Evolutionary conservation across 2,329 filamentous ascomycete species (phyloP), one percentile per base, ranked within the genome.

Genomic region (Alternaria sp.): DNA sequence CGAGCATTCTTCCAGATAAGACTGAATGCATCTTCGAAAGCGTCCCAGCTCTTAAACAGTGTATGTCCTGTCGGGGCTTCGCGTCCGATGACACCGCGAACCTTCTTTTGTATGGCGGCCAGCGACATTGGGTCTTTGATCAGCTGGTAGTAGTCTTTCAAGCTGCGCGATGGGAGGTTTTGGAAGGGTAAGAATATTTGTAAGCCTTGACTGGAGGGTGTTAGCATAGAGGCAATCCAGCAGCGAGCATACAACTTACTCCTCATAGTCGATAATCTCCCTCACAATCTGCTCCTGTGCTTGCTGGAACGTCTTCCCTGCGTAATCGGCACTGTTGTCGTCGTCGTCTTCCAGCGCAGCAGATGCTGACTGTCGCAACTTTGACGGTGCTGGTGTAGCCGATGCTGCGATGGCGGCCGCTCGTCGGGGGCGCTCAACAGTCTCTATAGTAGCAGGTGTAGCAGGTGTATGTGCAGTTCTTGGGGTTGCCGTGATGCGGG

Each of bases 1-100:
- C 89, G 91, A 0, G 93, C 93, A 77, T 97, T 97, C 49, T 85
- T 86, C 94, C 94, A 97, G 43, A 97, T 88, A 53, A 92, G 85
- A 70, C 89, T 91, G 12, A 92, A 85, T 71, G 91, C 91, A 54
- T 93, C 89, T 75, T 93, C 92, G 66, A 97, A 92, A 1, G 88
- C 85, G 57, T 88, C 85, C 94, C 94, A 97, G 51, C 83, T 91
- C 76, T 92, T 94, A 79, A 93, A 92, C 48, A 93, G 88, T 49
- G 89, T 90, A 26, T 80, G 75, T 11, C 81, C 82, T 3, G 85
- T 84, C 7, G 87, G 84, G 26, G 88, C 86, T 42, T 86, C 85
- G 44, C 91, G 87, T 22, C 90, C 89, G 65, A 90, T 87, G 28
- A 90, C 85, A 28, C 92, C 93, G 61, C 88, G 88, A 24, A 94